Evolutionary conservation across 2,329 filamentous ascomycete species (phyloP), one percentile per base, ranked within the genome.

Genomic region (Calonectria henricotiae): DNA sequence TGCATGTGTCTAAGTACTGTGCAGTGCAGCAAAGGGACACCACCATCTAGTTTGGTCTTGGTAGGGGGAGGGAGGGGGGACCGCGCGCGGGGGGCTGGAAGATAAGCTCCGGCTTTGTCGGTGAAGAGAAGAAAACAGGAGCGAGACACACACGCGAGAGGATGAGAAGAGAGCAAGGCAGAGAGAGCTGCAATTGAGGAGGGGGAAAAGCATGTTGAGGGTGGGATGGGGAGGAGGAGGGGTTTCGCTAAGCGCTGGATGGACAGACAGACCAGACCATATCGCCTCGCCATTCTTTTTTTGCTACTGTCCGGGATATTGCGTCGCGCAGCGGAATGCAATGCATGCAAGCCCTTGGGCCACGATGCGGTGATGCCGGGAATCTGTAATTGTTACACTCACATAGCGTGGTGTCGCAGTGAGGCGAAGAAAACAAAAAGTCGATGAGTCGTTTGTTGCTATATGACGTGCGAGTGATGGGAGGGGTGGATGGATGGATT

Each of bases 61-160:
- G 20, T 20, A 20, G 20, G 20, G 20, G 20, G 20, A 20, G 20
- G 20, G 20, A 20, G 44, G 41, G 39, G 13, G 62, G n/a, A 2
- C 27, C 27, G 9, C 35, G 30, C 23, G 27, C 30, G 51, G 32
- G 32, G 54, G 46, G 67, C 62, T 66, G 69, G 72, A 71, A 68
- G 74, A 76, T 76, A 75, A 73, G 74, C 62, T 74, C 72, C 73
- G 71, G 15, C 23, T 35, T 44, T 51, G 72, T 77, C 75, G 75
- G 75, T 76, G 68, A 75, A 66, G n/a, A n/a, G 46, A 30, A 30
- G 2, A 43, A 27, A 39, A 20, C 17, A 20, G 30, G 37, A 32
- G 54, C 11, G 25, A 25, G 62, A 43, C 17, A 23, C 37, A 39
- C 32, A 60, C 25, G 25, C 20, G 23, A 43, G 41, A 41, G 47